Base-by-base conservation (phyloP, 148 eudicot species). In the Rhododendron mucronatum region DNA sequence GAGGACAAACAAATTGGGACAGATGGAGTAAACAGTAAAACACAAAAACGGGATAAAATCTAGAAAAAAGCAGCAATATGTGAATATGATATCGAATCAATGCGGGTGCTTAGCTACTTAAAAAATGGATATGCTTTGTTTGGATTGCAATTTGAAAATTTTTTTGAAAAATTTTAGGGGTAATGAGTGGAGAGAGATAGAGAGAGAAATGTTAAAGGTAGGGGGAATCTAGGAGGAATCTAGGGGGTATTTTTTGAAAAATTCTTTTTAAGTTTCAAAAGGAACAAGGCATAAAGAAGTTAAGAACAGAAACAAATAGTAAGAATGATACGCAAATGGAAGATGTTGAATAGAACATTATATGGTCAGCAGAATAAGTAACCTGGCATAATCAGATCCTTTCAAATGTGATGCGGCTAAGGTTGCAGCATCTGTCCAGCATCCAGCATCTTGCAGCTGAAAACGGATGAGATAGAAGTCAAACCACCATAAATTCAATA, bases 371-470 rank as follows among this genome's bases (percentile, higher is more conserved):
- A 74, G 80, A 87, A 84, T 84, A 83, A 78, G 86, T 41, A 48
- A 97, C 99, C 99, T 91, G 82, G 98, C 95, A 90, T 97, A 97
- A 88, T 95, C 98, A 83, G 99, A 92, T 88, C 99, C 99, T 87
- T 94, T 92, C 83, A 97, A 89, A 91, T 97, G 99, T 83, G 99
- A 93, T 67, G 99, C 98, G 80, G 99, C 99, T 87, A 97, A 91
- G 77, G 99, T 97, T 91, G 99, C 99, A 88, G 99, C 99, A 91
- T 97, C 99, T 7, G 98, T 95, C 99, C 99, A 95, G 88, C 95
- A 95, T 85, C 99, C 99, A 86, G 99, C 99, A 92, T 97, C 99
- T 91, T 97, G 99, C 83, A 97, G 93, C 99, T 97, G 94, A 89
- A 88, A 84, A 85, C 26, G 71, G 82, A 78, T 33, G 69, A 37